These are phyloP conservation scores for Lactarius indigo DNA, from an alignment of 768 basidiomycete species.

Conservation along the genomic window DNA sequence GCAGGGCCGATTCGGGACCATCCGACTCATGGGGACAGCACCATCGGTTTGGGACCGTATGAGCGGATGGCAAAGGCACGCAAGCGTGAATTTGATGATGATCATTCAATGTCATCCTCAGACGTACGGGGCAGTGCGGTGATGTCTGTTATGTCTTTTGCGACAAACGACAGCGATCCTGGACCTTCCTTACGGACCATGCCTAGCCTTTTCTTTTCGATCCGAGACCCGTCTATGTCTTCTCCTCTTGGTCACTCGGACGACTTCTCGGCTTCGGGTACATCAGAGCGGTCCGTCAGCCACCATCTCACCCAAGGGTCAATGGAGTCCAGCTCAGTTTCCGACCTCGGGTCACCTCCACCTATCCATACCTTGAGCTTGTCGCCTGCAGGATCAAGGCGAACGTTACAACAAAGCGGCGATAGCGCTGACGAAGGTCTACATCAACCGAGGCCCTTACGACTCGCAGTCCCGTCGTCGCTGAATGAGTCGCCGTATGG, in stretches of 20 bases:
- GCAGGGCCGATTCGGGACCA: constrained; percentile 61
- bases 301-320: constrained; percentile 73
- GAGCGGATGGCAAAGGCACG: constrained; percentile 74
- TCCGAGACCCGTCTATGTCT: constrained; percentile 72
- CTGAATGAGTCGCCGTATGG: constrained; percentile 32
- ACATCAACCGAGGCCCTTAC: constrained; percentile 27
- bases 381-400: constrained; percentile 51
- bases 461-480: constrained; percentile 28
- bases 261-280: constrained; percentile 63
- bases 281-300: constrained; percentile 73
- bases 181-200: constrained; percentile 67
- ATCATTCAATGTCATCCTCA: constrained; percentile 87
- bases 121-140: constrained; percentile 74
- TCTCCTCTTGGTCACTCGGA: constrained; percentile 74
- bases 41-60: constrained; percentile 39
- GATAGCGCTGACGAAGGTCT: constrained; percentile 23
- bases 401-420: constrained; percentile 27
- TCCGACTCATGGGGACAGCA: background rate
- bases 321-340: constrained; percentile 55
- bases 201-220: constrained; percentile 61
- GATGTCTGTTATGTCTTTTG: constrained; percentile 76
- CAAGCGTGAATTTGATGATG: constrained; percentile 82
- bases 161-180: constrained; percentile 83
- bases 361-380: constrained; percentile 72
- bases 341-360: constrained; percentile 69